Evolutionary conservation across 106 monocot species (phyloP).

Genomic region (Dactylorhiza incarnata): DNA sequence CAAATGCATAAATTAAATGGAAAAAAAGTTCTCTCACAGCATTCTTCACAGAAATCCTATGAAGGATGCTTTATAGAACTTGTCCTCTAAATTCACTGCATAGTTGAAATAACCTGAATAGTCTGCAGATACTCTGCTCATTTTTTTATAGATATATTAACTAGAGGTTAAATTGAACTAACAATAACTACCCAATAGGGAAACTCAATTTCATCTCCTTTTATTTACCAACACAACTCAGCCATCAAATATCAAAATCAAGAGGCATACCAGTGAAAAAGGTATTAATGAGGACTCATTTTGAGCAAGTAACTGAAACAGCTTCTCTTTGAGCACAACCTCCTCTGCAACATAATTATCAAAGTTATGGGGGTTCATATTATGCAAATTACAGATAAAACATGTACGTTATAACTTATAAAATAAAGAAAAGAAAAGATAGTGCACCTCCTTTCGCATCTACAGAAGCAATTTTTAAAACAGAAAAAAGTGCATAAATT

Average conservation of each 20-base stretch:
- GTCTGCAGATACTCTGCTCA: not conserved
- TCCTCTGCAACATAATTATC: conserved; percentile 43
- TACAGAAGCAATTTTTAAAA: conserved; percentile 48
- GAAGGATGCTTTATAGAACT: not conserved
- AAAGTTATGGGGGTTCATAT: not conserved
- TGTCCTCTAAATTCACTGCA: not conserved
- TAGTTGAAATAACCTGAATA: not conserved
- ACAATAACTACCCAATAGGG: not conserved
- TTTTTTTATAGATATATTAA: not conserved
- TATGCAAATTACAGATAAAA: not conserved
- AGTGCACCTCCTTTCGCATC: conserved; percentile 67
- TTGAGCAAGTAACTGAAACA: conserved; percentile 76
- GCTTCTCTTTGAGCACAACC: conserved; percentile 70
- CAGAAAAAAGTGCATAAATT: conserved; percentile 75
- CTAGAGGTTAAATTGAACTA: conserved; percentile 1
- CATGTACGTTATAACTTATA: not conserved
- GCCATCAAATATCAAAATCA: not conserved
- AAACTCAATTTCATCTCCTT: not conserved
- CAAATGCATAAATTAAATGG: not conserved
- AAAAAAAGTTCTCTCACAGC: not conserved
- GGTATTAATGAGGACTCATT: conserved; percentile 71
- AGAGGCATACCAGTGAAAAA: conserved; percentile 37
- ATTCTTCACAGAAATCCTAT: not conserved
- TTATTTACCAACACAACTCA: not conserved
- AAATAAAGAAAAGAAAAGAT: not conserved